A percentile compares a stretch with the other conserved stretches of the same genome.
Conservation (phyloP, 305 asterid genomes). For the Nicotiana rustica region DNA sequence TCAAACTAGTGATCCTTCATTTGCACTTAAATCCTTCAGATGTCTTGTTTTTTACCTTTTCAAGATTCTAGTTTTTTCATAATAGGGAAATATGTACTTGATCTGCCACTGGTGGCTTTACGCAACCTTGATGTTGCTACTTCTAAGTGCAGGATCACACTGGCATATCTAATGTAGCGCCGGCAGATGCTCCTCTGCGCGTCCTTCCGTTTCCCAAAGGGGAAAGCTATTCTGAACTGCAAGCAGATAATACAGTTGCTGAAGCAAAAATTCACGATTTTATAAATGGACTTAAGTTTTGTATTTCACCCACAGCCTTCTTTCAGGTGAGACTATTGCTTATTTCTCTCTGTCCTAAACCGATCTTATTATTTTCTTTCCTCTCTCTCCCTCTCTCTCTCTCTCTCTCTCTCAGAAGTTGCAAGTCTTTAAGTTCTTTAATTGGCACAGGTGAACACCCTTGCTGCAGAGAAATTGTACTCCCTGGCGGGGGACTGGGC, state of each 20-base stretch:
- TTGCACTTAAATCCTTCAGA: neutral
- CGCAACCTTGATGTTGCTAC: conserved; percentile 13
- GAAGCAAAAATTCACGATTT: conserved; percentile 92
- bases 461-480: conserved; percentile 93
- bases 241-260: conserved; percentile 51
- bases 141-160: conserved; percentile 72
- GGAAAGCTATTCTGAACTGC: conserved; percentile 52
- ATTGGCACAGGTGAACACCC: conserved; percentile 83
- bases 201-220: conserved; percentile 58
- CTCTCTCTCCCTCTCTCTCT: neutral
- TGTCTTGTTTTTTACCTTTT: conserved; percentile 1
- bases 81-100: conserved; percentile 13
- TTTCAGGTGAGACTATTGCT: conserved; percentile 70
- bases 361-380: neutral
- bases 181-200: conserved; percentile 81
- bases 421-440: conserved; percentile 32
- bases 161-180: conserved; percentile 97
- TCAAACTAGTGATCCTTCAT: neutral
- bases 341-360: conserved; percentile 30
- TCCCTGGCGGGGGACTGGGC: conserved; percentile 99
- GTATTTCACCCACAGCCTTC: conserved; percentile 95
- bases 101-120: conserved; percentile 34
- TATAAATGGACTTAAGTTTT: conserved; percentile 76
- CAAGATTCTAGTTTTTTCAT: conserved; percentile 27
- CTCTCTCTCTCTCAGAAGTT: neutral